Evolutionary conservation across 2,329 filamentous ascomycete species (phyloP), one percentile per base, ranked within the genome.

Genomic region (Triangularia setosa): DNA sequence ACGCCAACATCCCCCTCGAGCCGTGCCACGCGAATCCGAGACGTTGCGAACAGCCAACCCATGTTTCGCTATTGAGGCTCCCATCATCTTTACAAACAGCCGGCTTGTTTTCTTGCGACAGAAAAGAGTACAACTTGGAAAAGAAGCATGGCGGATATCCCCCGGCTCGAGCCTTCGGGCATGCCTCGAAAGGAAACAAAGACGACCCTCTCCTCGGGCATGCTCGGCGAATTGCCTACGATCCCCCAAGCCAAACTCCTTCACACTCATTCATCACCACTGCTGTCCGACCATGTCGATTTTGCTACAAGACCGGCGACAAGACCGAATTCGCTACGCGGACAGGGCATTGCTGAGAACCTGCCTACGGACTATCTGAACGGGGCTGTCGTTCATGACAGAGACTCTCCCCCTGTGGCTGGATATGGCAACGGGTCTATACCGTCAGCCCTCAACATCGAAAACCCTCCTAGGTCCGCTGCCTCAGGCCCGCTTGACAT

Each of bases 351-450:
- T 21, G 35, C 64, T 44, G 68, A 68, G 30, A 63, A 62, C n/a
- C 69, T 73, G 52, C 71, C 78, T 9, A 66, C 72, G 12, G 78
- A 80, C 67, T 78, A 79, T 67, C 52, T 79, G 33, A 79, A 79
- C 60, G 75, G 72, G 35, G 75, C 74, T 5, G 64, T 65, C 12
- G 73, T 75, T 1, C 75, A 79, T 58, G 72, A 75, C 4, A 65
- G 65, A 28, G 64, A 71, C 21, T 73, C 76, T 16, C 73, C 74
- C 12, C 61, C 64, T 18, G 68, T 66, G 58, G 60, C 62, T 11
- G 54, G 55, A 9, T 53, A 21, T 40, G 44, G 57, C 28, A 25
- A 52, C 33, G 25, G 33, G 14, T 28, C 35, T 30, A 60, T 27
- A 25, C 70, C 65, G 9, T 52, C 66, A 0, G 44, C 64, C 64